A percentile compares a stretch with the other conserved stretches of the same genome.
These are phyloP conservation scores for Yamadazyma akitaensis DNA, from an alignment of 805 yeast species.

Conservation along the genomic window DNA sequence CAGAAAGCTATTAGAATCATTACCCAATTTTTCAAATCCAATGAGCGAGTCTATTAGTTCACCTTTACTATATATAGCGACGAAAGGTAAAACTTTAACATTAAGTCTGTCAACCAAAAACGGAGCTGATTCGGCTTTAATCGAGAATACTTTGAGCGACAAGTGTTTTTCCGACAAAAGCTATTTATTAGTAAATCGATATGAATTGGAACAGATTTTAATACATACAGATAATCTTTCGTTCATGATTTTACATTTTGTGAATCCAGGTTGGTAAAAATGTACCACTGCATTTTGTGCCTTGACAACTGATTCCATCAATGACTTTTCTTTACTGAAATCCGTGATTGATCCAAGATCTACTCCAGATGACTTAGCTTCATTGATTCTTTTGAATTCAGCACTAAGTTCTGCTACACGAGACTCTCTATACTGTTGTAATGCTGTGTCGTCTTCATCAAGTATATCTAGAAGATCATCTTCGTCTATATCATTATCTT, in stretches of 20 bases:
- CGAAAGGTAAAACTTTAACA: slow-evolving; percentile 69
- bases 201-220: slow-evolving; percentile 2
- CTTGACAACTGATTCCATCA: slow-evolving; percentile 50
- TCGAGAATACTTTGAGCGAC: slow-evolving; percentile 48
- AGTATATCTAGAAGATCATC: slow-evolving; percentile 50
- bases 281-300: slow-evolving; percentile 50
- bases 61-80: slow-evolving; percentile 59
- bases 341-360: slow-evolving; percentile 39
- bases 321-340: slow-evolving; percentile 50
- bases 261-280: slow-evolving; percentile 59
- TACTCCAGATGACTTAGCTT: slow-evolving; percentile 13
- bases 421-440: slow-evolving; percentile 56
- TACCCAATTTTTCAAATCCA: slow-evolving; percentile 64
- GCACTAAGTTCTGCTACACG: slow-evolving; percentile 55
- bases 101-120: slow-evolving; percentile 63
- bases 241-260: slow-evolving; percentile 60
- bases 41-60: slow-evolving; percentile 56
- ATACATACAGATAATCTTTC: slow-evolving; percentile 23
- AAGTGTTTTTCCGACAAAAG: slow-evolving; percentile 57
- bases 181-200: slow-evolving; percentile 8
- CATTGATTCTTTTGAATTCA: slow-evolving; percentile 38
- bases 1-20: slow-evolving; percentile 44
- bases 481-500: slow-evolving; percentile 22
- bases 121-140: slow-evolving; percentile 65
- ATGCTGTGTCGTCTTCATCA: slow-evolving; percentile 45